Evolutionary conservation across 108 stramenopile species (phyloP), one percentile per base, ranked within the genome.

Genomic region (Cyclotella cryptica): DNA sequence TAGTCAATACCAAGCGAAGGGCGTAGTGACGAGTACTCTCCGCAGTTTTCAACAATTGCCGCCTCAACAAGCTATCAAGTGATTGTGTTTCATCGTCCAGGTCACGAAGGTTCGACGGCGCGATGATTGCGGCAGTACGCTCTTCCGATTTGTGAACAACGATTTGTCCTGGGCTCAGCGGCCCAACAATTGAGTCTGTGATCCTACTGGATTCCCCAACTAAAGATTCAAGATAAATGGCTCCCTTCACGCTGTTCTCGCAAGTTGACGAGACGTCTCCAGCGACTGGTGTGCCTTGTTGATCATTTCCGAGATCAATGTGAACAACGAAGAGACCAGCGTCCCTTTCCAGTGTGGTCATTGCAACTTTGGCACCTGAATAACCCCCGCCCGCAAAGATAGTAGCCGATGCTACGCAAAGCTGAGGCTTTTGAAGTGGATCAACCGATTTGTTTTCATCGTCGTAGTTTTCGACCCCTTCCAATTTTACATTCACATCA

Each of bases 1-100:
- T 73, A 65, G 80, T 81, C 51, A 81, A 62, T 24, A 74, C 69
- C 74, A 81, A 57, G n/a, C 80, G 67, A 44, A 81, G 69, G 17
- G 53, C 69, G 45, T 70, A 81, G 51, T 81, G 80, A 42, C 80
- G 47, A 0, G 74, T 35, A 0, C 63, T 69, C 69, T 75, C 64
- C 17, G 80, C 80, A 44, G 80, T 60, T 57, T 62, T 65, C 62
- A 75, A 46, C 22, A 81, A 64, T n/a, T 75, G 12, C 58, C 60
- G 74, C 54, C 80, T 81, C 53, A 68, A 39, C 30, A 47, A 24
- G 42, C 57, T 65, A 65, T 81, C 69, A 6, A 81, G 29, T 55
- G 51, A 18, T 44, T 62, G 42, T 45, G 47, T 54, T 29, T 49
- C 45, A 40, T 44, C 47, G 14, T 65, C 62, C 19, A 81, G 29